Evolutionary conservation across 768 basidiomycete genomes (phyloP).

Genomic region (Gymnopilus junonius): DNA sequence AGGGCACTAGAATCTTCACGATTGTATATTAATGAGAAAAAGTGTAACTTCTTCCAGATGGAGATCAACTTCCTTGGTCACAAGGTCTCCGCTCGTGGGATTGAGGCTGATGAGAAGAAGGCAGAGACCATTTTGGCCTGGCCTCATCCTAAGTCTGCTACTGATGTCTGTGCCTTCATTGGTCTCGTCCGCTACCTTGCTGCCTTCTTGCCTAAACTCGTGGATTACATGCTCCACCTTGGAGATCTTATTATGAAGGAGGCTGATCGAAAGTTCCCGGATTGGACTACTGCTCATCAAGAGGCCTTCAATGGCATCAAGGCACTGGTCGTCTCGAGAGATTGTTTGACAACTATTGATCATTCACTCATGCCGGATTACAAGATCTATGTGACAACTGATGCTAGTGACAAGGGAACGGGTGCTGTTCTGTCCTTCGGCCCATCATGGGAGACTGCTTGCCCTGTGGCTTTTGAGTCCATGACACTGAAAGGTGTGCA

Average conservation of each 20-base stretch:
- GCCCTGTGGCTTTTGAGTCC: conserved; percentile 39
- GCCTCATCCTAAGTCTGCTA: conserved; percentile 21
- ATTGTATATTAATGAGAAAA: conserved; percentile 14
- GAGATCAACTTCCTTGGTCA: no score
- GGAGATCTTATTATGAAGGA: conserved; percentile 8
- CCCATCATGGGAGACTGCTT: conserved; percentile 31
- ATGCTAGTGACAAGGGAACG: conserved; percentile 31
- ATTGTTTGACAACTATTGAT: conserved; percentile 21
- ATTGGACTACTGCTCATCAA: conserved; percentile 6
- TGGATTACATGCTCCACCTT: background rate
- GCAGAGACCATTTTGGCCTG: conserved; percentile 29
- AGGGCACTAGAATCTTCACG: background rate
- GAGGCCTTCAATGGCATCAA: conserved; percentile 18
- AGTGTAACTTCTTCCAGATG: no score
- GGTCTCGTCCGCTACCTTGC: conserved; percentile 17
- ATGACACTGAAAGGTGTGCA: conserved; percentile 27
- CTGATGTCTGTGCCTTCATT: conserved; percentile 10
- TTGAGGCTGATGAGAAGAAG: conserved; percentile 26
- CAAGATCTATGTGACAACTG: conserved; percentile 38
- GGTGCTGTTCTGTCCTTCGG: conserved; percentile 37
- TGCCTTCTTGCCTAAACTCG: conserved; percentile 9
- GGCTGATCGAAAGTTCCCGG: conserved; percentile 5
- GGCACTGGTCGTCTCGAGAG: conserved; percentile 7
- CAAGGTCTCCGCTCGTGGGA: conserved; percentile 31
- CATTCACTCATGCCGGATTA: conserved; percentile 15